phyloP scores from a whole-genome alignment of 108 stramenopile species.

The Cylindrotheca closterium region DNA sequence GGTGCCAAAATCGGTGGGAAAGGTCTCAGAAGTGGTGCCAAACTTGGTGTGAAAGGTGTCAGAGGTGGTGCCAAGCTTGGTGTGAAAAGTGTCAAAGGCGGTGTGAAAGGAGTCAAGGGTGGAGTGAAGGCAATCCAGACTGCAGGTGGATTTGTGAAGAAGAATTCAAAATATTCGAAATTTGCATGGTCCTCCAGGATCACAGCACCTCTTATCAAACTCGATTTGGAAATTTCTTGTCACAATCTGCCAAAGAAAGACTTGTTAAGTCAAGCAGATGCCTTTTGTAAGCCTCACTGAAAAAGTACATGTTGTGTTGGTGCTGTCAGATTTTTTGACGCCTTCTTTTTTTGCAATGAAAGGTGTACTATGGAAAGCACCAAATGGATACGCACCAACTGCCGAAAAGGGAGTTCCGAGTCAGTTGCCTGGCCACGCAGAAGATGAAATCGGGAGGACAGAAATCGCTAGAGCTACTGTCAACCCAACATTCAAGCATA shows the following conservation, averaged over 20 bases:
- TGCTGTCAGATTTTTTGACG: neutral
- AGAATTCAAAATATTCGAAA: constrained; percentile 16
- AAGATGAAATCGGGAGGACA: constrained; percentile 59
- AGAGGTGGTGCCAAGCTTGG: neutral
- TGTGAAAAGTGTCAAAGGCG: neutral
- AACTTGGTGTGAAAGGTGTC: neutral
- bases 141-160: constrained; percentile 3
- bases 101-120: constrained; percentile 1
- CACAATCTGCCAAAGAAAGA: constrained; percentile 49
- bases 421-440: constrained; percentile 31
- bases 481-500: constrained; percentile 43
- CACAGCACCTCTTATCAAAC: constrained; percentile 43
- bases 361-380: constrained; percentile 34
- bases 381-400: constrained; percentile 25
- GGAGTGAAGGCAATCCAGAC: neutral
- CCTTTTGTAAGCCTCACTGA: no score
- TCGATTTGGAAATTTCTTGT: constrained; percentile 49
- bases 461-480: constrained; percentile 43
- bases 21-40: neutral
- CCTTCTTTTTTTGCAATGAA: constrained; percentile 1
- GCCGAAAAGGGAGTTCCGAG: constrained; percentile 23
- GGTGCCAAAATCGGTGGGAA: neutral
- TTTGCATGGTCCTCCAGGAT: constrained; percentile 42
- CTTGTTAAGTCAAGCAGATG: constrained; percentile 48
- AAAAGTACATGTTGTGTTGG: constrained; percentile 17